Conservation (phyloP, 225 moss, liverwort and hornwort species). For the Pleurozium schreberi region DNA sequence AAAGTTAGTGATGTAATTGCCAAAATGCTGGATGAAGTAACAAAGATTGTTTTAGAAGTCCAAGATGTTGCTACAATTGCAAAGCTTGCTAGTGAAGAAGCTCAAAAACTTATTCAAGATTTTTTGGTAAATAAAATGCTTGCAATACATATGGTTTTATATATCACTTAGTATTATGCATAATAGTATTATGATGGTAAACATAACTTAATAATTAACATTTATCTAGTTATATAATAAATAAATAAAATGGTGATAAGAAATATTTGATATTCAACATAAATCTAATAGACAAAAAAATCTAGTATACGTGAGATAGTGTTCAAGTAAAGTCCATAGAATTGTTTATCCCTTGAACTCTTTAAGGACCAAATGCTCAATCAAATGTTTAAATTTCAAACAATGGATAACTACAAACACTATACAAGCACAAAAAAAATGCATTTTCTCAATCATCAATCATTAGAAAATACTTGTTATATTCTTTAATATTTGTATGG, state of each 20-base stretch:
- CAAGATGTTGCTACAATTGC: slow-evolving; percentile 14
- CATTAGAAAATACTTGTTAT: neutral
- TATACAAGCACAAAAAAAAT: neutral
- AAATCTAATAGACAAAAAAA: neutral
- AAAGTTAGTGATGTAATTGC: slow-evolving; percentile 34
- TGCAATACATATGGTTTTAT: too few relatives aligned
- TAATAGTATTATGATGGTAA: too few relatives aligned
- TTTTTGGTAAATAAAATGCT: slow-evolving; percentile 4
- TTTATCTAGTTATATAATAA: neutral
- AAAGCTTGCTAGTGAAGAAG: slow-evolving; percentile 27
- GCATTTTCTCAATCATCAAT: too few relatives aligned
- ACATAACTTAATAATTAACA: too few relatives aligned
- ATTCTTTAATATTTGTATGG: neutral
- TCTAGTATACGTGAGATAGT: neutral
- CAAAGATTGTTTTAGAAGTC: slow-evolving; percentile 45
- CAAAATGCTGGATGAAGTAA: slow-evolving; percentile 57
- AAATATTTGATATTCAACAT: too few relatives aligned
- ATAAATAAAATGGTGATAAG: neutral
- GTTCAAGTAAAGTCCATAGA: neutral
- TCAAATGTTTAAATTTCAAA: neutral
- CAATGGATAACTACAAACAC: neutral
- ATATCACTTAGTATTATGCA: neutral
- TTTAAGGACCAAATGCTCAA: fast-evolving
- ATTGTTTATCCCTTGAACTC: neutral
- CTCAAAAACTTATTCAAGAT: slow-evolving; percentile 38